Evolutionary conservation across 2,329 filamentous ascomycete genomes (phyloP), one percentile per base, ranked within the genome.

Genomic region (Alternaria arbusti): DNA sequence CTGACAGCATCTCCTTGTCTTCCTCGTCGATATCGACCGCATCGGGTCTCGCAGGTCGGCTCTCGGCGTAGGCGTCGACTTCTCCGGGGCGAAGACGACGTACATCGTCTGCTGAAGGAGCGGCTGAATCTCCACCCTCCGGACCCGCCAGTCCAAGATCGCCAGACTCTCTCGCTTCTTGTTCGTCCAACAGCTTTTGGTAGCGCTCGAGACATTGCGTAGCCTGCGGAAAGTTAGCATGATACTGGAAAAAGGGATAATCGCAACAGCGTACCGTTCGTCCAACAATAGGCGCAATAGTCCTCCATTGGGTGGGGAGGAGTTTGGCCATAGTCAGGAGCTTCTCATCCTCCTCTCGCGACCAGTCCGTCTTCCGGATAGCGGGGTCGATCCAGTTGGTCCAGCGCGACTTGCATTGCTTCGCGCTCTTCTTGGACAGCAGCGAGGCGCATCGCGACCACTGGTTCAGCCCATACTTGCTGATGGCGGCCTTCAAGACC

Each of bases 361-460:
- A 97, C 95, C 96, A 99, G 84, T 99, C 96, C 73, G 97, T 96
- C 86, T 99, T 99, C 77, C 95, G 92, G 84, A 99, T 98, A 78
- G 92, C 93, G 20, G 96, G 96, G 78, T 99, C 96, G 70, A 99
- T 88, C 95, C 96, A 99, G 87, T 99, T 95, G 79, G 91, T 90
- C 96, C 96, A 99, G 84, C 96, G 88, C 65, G 96, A 95, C 84
- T 99, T 99, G 89, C 96, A 99, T 84, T 99, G 96, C 84, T 99
- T 99, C 55, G 96, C 90, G 30, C 96, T 98, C 67, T 99, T 99
- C 77, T 96, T 93, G 79, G 95, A 95, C 70, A 99, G 90, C 69
- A 99, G 88, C 62, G 96, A 98, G 59, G 96, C 97, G 68, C 98
- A 96, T 81, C 96, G 95, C 78, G 96, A 95, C 96, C 96, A 99